Evolutionary conservation across 306 rosid genomes (phyloP), one percentile per base, ranked within the genome.

Genomic region (Medicago lupulina): DNA sequence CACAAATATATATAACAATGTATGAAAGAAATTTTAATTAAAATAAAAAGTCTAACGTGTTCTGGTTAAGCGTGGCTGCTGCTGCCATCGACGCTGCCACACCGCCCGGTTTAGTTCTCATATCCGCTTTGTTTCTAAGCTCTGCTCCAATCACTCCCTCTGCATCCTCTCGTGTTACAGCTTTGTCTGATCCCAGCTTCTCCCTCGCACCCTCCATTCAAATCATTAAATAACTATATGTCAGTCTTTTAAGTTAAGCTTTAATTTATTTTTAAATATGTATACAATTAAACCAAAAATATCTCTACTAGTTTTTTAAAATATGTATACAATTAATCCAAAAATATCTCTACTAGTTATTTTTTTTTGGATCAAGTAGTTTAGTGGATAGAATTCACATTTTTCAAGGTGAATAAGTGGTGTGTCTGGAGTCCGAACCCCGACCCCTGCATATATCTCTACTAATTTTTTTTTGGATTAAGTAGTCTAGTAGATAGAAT

Each of bases 91-190:
- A 83, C 4, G 68, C 82, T 0, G 91, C 95, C 1, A 87, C 90
- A 8, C 93, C 96, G 12, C 95, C 87, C 0, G 86, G 87, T 0
- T 87, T 85, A n/a, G 98, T 89, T 55, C 46, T 69, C 93, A 90
- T 89, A 6, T 76, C 62, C 2, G 74, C 14, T 9, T 81, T 87
- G 73, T 87, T 90, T 75, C 93, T 86, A 39, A 90, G 9, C 86
- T 90, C 91, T 0, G 91, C 93, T 5, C 90, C 81, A 14, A 87
- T 83, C 16, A 93, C 88, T 40, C 87, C 85, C 69, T 86, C 88
- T 0, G 90, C 92, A 43, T 93, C 98, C 74, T 86, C 93, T 41
- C 85, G n/a, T 0, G 91, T 86, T 68, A 89, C 96, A 8, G 71
- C 44, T 55, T 87, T 90, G 60, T 90, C 96, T 2, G 8, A 46